Evolutionary conservation across 768 basidiomycete genomes (phyloP).

Genomic region (Mycena latifolia): DNA sequence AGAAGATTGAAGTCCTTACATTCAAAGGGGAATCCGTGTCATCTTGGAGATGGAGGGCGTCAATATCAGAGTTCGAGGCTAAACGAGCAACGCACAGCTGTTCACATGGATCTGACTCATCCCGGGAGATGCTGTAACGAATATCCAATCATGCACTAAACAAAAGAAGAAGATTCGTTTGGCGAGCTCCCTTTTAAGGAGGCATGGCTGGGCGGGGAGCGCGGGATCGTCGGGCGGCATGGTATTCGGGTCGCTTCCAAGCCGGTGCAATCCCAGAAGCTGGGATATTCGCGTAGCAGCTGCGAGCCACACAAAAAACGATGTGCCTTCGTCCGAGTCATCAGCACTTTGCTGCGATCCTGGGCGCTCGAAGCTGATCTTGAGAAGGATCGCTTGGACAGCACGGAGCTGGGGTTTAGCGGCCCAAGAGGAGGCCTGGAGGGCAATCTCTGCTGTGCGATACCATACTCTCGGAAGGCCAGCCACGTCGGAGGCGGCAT

Average conservation of each 20-base stretch:
- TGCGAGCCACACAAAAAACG: constrained; percentile 20
- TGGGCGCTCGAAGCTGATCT: constrained; percentile 22
- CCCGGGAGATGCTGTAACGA: constrained; percentile 14
- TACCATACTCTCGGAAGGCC: constrained; percentile 16
- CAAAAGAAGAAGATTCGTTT: constrained; percentile 21
- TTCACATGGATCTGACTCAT: constrained; percentile 23
- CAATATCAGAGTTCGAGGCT: not conserved
- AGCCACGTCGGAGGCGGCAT: constrained; percentile 11
- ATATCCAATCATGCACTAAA: constrained; percentile 20
- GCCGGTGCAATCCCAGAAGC: constrained; percentile 15
- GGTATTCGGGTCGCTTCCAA: constrained; percentile 21
- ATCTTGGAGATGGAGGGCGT: not conserved
- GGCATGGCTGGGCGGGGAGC: constrained; percentile 14
- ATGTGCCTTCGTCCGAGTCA: constrained; percentile 15
- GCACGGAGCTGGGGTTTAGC: constrained; percentile 21
- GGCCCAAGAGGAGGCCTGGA: constrained; percentile 19
- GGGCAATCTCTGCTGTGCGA: constrained; percentile 11
- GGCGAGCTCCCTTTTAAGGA: constrained; percentile 18
- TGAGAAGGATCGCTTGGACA: constrained; percentile 21
- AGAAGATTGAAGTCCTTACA: not conserved
- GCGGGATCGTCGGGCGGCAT: constrained; percentile 18
- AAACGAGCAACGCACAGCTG: constrained; percentile 13
- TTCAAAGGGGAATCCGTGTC: constrained; percentile 19
- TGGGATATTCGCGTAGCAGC: constrained; percentile 18
- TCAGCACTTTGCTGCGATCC: constrained; percentile 19